Percentiles rank a stretch among this genome's conserved stretches.
These are phyloP conservation scores for Heliamphora pulchella DNA, from an alignment of 179 eudicot species.

Conservation along the genomic window DNA sequence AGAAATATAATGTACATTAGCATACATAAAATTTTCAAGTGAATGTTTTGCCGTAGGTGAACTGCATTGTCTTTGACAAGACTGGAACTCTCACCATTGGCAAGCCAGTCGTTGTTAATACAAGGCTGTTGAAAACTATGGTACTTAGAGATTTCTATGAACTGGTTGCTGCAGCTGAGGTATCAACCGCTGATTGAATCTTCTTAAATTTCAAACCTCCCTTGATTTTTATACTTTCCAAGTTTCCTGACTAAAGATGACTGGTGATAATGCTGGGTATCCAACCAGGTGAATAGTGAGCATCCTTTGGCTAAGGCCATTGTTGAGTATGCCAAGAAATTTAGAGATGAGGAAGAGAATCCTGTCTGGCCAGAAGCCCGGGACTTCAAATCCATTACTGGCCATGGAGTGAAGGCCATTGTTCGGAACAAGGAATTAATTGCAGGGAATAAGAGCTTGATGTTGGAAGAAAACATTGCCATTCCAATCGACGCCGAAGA, in stretches of 20 bases:
- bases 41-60: constrained; percentile 42
- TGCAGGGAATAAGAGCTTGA: constrained; percentile 76
- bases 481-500: constrained; percentile 61
- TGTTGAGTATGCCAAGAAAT: constrained; percentile 76
- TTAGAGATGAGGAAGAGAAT: constrained; percentile 50
- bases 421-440: constrained; percentile 51
- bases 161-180: constrained; percentile 89
- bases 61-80: constrained; percentile 91
- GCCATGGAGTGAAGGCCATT: constrained; percentile 70
- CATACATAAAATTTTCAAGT: not conserved
- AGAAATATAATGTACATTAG: not conserved
- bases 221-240: not conserved
- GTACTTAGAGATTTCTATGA: constrained; percentile 55
- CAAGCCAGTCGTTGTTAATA: constrained; percentile 71
- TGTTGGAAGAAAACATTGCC: constrained; percentile 42
- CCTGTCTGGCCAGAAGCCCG: constrained; percentile 57
- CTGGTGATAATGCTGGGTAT: not conserved
- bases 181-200: not conserved
- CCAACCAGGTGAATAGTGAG: constrained; percentile 69
- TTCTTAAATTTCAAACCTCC: not conserved
- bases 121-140: constrained; percentile 52
- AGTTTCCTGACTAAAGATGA: not conserved
- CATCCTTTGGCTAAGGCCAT: constrained; percentile 92
- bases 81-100: constrained; percentile 93
- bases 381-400: constrained; percentile 58